Evolutionary conservation across 169 alveolate genomes (phyloP).

Genomic region (Cryptosporidium ryanae): DNA sequence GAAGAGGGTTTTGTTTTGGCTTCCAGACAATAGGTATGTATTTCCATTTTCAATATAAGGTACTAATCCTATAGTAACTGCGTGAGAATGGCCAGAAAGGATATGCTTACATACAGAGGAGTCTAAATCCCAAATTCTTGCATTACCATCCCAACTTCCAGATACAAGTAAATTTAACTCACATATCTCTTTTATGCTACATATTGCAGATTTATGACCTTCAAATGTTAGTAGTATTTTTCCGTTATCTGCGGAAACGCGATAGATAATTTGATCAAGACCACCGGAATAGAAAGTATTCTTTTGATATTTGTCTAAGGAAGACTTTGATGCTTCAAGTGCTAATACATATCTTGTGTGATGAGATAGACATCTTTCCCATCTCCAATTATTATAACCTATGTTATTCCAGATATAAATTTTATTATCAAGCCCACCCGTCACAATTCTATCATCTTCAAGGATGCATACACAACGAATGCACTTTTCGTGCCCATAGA

Average conservation of each 20-base stretch:
- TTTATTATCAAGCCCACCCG: conserved; percentile 59
- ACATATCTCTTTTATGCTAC: conserved; percentile 11
- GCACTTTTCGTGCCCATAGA: conserved; percentile 49
- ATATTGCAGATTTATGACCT: conserved; percentile 61
- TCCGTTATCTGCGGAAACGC: conserved; percentile 47
- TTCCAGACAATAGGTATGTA: conserved; percentile 46
- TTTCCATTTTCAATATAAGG: not conserved
- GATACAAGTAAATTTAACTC: conserved; percentile 15
- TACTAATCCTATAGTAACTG: conserved; percentile 30
- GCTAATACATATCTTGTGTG: conserved; percentile 46
- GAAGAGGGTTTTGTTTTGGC: conserved; percentile 33
- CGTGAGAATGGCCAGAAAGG: conserved; percentile 27
- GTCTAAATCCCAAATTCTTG: conserved; percentile 50
- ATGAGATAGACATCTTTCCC: not conserved
- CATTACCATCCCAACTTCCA: conserved; percentile 73
- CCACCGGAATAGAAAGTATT: conserved; percentile 51
- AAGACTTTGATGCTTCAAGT: conserved; percentile 33
- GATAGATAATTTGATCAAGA: conserved; percentile 49
- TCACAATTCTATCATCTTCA: conserved; percentile 40
- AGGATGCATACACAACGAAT: conserved; percentile 54
- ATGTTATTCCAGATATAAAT: conserved; percentile 32
- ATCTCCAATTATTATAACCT: conserved; percentile 2
- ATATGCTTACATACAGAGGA: conserved; percentile 10
- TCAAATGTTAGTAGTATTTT: conserved; percentile 3
- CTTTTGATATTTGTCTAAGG: not conserved